Conservation (phyloP, 1,284 basidiomycete genomes). For the Mycena sp. region DNA sequence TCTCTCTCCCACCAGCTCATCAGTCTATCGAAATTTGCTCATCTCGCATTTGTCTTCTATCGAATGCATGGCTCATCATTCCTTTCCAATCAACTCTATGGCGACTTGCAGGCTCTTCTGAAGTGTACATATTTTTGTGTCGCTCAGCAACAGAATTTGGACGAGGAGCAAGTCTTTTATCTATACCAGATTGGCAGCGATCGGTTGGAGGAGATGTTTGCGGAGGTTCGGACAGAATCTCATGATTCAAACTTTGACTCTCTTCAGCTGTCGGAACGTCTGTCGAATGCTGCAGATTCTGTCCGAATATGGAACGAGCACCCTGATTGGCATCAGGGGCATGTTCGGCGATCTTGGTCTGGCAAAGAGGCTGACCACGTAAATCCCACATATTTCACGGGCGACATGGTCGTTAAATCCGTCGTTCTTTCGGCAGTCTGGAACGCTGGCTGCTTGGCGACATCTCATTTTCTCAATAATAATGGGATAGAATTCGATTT, state of each 20-base stretch:
- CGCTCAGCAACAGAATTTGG: constrained; percentile 4
- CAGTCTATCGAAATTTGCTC: not conserved
- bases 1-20: not conserved
- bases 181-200: constrained; percentile 9
- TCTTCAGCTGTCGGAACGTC: constrained; percentile 4
- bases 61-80: constrained; percentile 5
- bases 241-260: constrained; percentile 11
- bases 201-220: constrained; percentile 3
- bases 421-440: not conserved
- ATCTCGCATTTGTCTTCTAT: constrained; percentile 6
- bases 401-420: not conserved
- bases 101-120: constrained; percentile 6
- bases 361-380: constrained; percentile 16
- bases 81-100: constrained; percentile 13
- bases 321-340: constrained; percentile 14
- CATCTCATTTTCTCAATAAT: not conserved
- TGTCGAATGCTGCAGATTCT: constrained; percentile 10
- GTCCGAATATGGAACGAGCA: not conserved
- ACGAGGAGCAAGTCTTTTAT: not conserved
- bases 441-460: not conserved
- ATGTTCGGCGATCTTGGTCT: constrained; percentile 8
- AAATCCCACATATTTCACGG: constrained; percentile 5
- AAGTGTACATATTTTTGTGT: constrained; percentile 9
- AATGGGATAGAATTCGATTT: constrained; percentile 15
- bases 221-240: constrained; percentile 13